A percentile compares a stretch with the other conserved stretches of the same genome.
These are phyloP conservation scores for Cucurbita moschata DNA, from an alignment of 306 rosid species.

Conservation along the genomic window DNA sequence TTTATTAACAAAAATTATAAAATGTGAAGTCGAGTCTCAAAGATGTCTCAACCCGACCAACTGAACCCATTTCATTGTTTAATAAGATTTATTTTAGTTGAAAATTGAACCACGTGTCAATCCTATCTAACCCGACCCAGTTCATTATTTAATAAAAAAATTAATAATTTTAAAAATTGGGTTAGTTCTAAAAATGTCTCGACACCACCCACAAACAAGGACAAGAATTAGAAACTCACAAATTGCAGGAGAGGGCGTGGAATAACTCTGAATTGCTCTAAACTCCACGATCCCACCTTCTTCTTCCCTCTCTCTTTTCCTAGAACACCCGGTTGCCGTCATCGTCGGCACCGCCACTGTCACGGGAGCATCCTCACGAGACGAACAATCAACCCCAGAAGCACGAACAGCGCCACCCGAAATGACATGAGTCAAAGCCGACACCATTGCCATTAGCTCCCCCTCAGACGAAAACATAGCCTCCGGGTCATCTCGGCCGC, in stretches of 20 bases:
- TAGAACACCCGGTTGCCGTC: not conserved
- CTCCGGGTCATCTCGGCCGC: not conserved
- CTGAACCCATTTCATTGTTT: no score
- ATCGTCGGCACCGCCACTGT: not conserved
- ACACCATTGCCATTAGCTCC: constrained; percentile 2
- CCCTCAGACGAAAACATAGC: not conserved
- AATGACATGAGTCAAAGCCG: constrained; percentile 16
- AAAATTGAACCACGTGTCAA: no score
- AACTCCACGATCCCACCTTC: not conserved
- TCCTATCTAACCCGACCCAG: no score
- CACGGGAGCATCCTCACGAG: not conserved
- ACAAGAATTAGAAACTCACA: not conserved
- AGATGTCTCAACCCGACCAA: no score
- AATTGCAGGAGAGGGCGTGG: not conserved
- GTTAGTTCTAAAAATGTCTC: no score
- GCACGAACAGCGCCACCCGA: constrained; percentile 2
- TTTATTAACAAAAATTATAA: no score
- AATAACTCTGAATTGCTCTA: not conserved
- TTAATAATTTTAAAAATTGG: no score
- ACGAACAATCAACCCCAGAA: not conserved
- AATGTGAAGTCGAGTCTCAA: no score
- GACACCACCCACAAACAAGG: no score
- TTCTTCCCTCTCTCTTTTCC: constrained; percentile 11
- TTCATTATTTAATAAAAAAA: no score
- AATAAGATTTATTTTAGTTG: no score